A percentile compares a stretch with the other conserved stretches of the same genome.
These are phyloP conservation scores for Biscogniauxia mediterranea DNA, from an alignment of 2,329 filamentous ascomycete species.

Conservation along the genomic window DNA sequence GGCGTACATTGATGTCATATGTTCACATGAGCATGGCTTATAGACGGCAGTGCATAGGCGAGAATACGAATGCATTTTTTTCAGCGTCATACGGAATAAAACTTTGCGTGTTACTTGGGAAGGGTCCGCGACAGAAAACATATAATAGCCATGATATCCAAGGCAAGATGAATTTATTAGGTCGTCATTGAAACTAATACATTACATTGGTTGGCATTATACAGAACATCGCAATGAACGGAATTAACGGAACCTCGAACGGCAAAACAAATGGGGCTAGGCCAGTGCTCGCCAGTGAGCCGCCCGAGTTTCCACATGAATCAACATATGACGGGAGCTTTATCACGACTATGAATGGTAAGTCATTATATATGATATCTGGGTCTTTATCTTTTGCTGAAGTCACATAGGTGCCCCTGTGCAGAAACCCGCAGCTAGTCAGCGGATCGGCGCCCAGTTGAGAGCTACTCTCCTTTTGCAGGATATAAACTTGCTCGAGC, in stretches of 20 bases:
- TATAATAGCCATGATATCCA: too few relatives aligned
- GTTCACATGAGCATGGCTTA: too few relatives aligned
- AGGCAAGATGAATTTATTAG: too few relatives aligned
- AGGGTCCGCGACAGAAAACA: too few relatives aligned
- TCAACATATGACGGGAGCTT: background rate
- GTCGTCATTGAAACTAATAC: too few relatives aligned
- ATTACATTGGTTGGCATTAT: too few relatives aligned
- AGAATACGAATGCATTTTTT: too few relatives aligned
- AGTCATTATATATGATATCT: background rate
- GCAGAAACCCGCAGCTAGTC: conserved; percentile 6
- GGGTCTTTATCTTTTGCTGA: background rate
- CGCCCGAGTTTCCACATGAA: background rate
- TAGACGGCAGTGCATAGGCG: too few relatives aligned
- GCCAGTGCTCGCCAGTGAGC: background rate
- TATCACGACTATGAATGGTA: conserved; percentile 16
- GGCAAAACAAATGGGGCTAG: background rate
- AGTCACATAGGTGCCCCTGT: conserved; percentile 7
- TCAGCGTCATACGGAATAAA: too few relatives aligned
- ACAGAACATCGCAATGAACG: conserved; percentile 9
- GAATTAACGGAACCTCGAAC: background rate
- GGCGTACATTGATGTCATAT: too few relatives aligned
- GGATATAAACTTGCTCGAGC: conserved; percentile 16
- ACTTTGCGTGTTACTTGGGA: too few relatives aligned
- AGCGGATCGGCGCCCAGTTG: conserved; percentile 14
- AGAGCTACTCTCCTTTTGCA: conserved; percentile 11